These are phyloP conservation scores for Powellomyces hirtus DNA, from an alignment of 192 early-diverging fungal genomes.

Conservation along the genomic window DNA sequence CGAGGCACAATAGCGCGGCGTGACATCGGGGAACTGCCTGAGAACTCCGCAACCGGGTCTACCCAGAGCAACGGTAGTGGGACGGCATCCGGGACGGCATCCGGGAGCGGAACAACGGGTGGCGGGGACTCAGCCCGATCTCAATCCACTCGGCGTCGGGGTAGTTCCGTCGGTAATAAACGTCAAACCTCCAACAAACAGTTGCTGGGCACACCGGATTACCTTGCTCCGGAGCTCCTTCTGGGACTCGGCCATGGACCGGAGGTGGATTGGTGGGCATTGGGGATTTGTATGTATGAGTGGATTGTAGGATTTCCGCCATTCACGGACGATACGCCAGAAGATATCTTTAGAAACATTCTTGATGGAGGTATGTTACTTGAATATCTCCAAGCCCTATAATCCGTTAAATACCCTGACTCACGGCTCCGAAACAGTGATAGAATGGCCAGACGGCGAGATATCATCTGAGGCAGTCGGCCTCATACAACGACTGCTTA, in stretches of 20 bases:
- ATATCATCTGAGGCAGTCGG: conserved; percentile 66
- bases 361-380: conserved; percentile 50
- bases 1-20: neutral
- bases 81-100: too few species aligned
- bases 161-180: neutral
- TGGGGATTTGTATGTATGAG: conserved; percentile 91
- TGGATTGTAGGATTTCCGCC: conserved; percentile 87
- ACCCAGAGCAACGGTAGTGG: too few species aligned
- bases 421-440: conserved; percentile 39
- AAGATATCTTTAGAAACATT: conserved; percentile 87
- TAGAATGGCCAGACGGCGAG: conserved; percentile 58
- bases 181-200: conserved; percentile 26
- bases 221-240: conserved; percentile 89
- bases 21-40: too few species aligned
- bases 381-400: neutral
- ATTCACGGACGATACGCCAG: conserved; percentile 82
- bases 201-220: conserved; percentile 85
- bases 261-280: conserved; percentile 94
- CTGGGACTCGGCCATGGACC: conserved; percentile 80
- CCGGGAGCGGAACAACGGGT: too few species aligned
- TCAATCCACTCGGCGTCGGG: neutral
- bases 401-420: neutral
- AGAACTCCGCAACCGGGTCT: too few species aligned
- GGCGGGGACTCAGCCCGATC: neutral
- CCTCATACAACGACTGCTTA: conserved; percentile 71